These are phyloP conservation scores for Colletotrichum spinosum DNA, from an alignment of 2,329 filamentous ascomycete genomes.

Conservation along the genomic window DNA sequence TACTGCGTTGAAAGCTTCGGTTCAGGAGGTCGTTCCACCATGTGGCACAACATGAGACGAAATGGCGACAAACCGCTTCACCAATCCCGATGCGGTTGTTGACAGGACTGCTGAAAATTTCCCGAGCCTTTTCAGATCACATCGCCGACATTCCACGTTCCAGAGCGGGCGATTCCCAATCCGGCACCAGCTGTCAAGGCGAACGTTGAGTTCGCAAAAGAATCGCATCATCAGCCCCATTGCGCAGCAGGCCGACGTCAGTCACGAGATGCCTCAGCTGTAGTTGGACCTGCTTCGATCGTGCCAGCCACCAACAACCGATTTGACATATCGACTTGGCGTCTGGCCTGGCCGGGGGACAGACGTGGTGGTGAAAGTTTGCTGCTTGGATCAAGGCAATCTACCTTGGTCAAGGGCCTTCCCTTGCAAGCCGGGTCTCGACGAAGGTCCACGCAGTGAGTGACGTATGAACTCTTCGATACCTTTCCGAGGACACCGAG, in stretches of 20 bases:
- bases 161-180: neutral
- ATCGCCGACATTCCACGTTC: neutral
- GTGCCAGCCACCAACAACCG: too few species aligned
- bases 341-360: too few species aligned
- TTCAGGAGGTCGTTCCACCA: conserved; percentile 3
- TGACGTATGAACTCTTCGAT: too few species aligned
- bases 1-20: neutral
- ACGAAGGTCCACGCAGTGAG: conserved; percentile 4
- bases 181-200: neutral
- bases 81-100: neutral
- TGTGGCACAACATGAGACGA: conserved; percentile 12
- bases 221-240: too few species aligned
- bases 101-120: neutral
- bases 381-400: too few species aligned
- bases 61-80: neutral
- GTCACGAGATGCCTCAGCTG: too few species aligned
- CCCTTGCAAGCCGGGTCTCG: neutral
- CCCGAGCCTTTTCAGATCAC: neutral
- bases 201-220: too few species aligned
- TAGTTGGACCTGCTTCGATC: too few species aligned
- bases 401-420: too few species aligned
- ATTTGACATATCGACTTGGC: too few species aligned
- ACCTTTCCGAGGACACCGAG: conserved; percentile 18
- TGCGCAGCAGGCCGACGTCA: too few species aligned
- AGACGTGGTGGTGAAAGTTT: too few species aligned